Evolutionary conservation across 305 asterid species (phyloP).

Genomic region (Nicotiana rustica): DNA sequence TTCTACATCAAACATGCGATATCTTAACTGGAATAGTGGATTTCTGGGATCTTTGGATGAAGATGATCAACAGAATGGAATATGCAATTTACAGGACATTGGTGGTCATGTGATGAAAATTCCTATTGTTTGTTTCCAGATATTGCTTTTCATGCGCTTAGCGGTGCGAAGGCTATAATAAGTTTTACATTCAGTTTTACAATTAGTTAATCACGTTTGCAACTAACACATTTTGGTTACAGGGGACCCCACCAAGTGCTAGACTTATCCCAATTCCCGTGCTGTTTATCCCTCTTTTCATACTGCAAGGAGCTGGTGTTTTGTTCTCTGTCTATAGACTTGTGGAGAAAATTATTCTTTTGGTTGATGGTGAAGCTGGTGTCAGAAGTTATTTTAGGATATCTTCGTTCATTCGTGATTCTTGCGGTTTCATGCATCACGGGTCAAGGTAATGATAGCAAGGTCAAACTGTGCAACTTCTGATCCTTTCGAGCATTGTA

Average conservation of each 20-base stretch:
- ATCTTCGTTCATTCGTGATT: constrained; percentile 64
- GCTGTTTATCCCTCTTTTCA: constrained; percentile 80
- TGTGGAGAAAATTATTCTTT: constrained; percentile 56
- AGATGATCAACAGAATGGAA: constrained; percentile 61
- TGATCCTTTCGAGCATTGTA: constrained; percentile 14
- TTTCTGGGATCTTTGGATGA: constrained; percentile 63
- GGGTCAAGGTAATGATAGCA: constrained; percentile 73
- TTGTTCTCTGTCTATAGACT: constrained; percentile 73
- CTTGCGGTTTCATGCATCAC: constrained; percentile 77
- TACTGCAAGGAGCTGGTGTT: constrained; percentile 89
- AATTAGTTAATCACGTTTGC: constrained; percentile 26
- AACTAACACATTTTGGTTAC: constrained; percentile 39
- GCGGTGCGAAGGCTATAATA: constrained; percentile 64
- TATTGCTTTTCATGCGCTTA: constrained; percentile 87
- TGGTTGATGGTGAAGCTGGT: constrained; percentile 52
- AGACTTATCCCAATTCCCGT: constrained; percentile 72
- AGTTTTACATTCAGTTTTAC: not conserved
- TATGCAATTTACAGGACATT: constrained; percentile 89
- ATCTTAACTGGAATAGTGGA: constrained; percentile 64
- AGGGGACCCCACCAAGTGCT: constrained; percentile 94
- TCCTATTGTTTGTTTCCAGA: constrained; percentile 74
- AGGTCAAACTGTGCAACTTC: not conserved
- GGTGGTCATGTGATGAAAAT: constrained; percentile 97
- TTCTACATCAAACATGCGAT: constrained; percentile 59
- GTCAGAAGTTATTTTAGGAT: constrained; percentile 66